Evolutionary conservation across 2,329 filamentous ascomycete genomes (phyloP), one percentile per base, ranked within the genome.

Genomic region (Aspergillus flavus): DNA sequence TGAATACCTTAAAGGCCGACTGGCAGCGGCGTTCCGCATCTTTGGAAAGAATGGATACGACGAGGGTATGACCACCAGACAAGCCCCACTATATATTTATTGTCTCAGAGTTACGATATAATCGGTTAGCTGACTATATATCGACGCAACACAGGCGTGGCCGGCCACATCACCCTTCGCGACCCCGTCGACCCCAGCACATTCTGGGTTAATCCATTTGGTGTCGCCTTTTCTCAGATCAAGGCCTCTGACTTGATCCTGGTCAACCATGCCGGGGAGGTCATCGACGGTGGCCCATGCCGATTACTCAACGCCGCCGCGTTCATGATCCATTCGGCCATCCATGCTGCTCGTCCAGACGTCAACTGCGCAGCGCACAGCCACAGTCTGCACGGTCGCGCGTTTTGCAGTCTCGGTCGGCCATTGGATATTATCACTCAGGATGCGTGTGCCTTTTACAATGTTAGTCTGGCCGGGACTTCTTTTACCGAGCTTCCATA

Each of bases 151-250:
- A 41, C 58, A 74, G 86, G 86, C 19, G 85, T 89, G 36, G 87
- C 87, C 10, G 87, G 87, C 1, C 87, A 89, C 69, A 89, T 89
- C 66, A 89, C 86, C 1, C 71, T 89, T 30, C 81, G 86, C 30
- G 85, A 89, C 65, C 87, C 87, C 0, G 82, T 89, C 7, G 83
- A 87, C 45, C 84, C 85, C 0, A 75, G 79, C 6, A 85, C 82
- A 0, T 89, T 89, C 77, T 89, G 87, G 88, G 86, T 91, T 5
- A 90, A 90, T 67, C 88, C 88, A 0, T 88, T 90, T 61, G 87
- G 87, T 12, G 82, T 86, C 1, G 82, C 86, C 3, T 90, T 89
- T 76, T 85, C 84, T 6, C 78, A 87, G 59, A 85, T 91, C 50
- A 89, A 86, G 61, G 82, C 84, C 0, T 88, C 86, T 0, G 88